These are phyloP conservation scores for Amanita thiersii DNA, from an alignment of 768 basidiomycete species.

Conservation along the genomic window DNA sequence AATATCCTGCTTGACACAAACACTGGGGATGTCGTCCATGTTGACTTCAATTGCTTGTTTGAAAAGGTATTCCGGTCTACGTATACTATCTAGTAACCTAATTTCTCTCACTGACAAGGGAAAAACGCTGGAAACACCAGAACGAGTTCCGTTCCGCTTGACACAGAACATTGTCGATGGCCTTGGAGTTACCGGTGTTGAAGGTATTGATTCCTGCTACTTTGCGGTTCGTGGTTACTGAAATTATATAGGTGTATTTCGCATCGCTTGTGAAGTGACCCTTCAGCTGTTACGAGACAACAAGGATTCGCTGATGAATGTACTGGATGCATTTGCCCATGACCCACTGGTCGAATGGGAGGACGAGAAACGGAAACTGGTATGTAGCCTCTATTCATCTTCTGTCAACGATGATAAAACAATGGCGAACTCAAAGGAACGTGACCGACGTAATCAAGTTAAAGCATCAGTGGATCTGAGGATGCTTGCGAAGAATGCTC, in stretches of 20 bases:
- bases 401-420: not conserved
- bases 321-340: conserved; percentile 93
- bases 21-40: conserved; percentile 89
- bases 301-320: conserved; percentile 89
- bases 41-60: conserved; percentile 97
- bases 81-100: not conserved
- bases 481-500: conserved; percentile 63
- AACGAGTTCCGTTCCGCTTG: conserved; percentile 89
- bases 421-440: conserved; percentile 27
- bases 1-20: conserved; percentile 89
- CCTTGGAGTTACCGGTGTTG: conserved; percentile 86
- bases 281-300: conserved; percentile 82
- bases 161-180: conserved; percentile 92
- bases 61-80: conserved; percentile 60
- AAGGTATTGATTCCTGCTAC: conserved; percentile 43
- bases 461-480: conserved; percentile 49
- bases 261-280: conserved; percentile 86
- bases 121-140: conserved; percentile 78
- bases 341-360: conserved; percentile 98
- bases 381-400: conserved; percentile 17
- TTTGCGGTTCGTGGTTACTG: not conserved
- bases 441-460: conserved; percentile 35
- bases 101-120: conserved; percentile 38
- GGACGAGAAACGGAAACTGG: conserved; percentile 64
- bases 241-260: conserved; percentile 61